phyloP scores from a whole-genome alignment of 2,329 filamentous ascomycete genomes.

The Arthrocladium fulminans region DNA sequence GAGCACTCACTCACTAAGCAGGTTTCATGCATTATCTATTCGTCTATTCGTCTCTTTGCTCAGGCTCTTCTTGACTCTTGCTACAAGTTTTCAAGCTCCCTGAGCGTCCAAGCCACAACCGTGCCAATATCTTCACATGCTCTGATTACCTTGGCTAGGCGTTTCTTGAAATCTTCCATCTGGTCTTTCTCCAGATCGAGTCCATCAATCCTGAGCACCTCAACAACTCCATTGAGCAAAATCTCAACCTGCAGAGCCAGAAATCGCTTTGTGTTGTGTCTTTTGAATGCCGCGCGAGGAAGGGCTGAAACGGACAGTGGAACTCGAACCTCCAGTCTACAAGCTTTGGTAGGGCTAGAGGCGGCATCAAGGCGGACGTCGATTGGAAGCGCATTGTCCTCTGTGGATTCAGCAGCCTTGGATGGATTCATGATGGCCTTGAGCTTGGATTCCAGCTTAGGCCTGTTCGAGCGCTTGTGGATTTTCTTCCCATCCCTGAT shows the following conservation, averaged over 20 bases:
- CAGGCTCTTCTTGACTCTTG: no score
- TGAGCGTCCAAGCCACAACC: conserved; percentile 36
- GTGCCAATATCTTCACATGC: conserved; percentile 37
- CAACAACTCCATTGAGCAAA: conserved; percentile 33
- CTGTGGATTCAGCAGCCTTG: neutral
- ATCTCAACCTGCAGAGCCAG: conserved; percentile 28
- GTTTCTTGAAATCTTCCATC: conserved; percentile 25
- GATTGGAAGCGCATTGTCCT: conserved; percentile 12
- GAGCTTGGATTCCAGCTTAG: conserved; percentile 51
- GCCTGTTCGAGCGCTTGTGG: conserved; percentile 33
- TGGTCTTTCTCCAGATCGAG: conserved; percentile 28
- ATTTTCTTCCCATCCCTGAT: conserved; percentile 26
- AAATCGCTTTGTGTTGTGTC: conserved; percentile 10
- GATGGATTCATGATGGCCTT: conserved; percentile 8
- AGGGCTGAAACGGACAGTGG: conserved; percentile 9
- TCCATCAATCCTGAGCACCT: conserved; percentile 27
- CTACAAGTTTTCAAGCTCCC: conserved; percentile 1
- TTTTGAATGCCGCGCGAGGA: neutral
- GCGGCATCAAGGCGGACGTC: conserved; percentile 19
- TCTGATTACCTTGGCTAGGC: conserved; percentile 33
- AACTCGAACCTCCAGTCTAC: conserved; percentile 15
- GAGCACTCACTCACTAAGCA: no score
- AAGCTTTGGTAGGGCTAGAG: conserved; percentile 15
- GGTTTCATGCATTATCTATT: no score
- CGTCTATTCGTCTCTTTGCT: no score